A percentile compares a stretch with the other conserved stretches of the same genome.
Conservation (phyloP, 257 asterid genomes). For the Solanum corneliomulleri region DNA sequence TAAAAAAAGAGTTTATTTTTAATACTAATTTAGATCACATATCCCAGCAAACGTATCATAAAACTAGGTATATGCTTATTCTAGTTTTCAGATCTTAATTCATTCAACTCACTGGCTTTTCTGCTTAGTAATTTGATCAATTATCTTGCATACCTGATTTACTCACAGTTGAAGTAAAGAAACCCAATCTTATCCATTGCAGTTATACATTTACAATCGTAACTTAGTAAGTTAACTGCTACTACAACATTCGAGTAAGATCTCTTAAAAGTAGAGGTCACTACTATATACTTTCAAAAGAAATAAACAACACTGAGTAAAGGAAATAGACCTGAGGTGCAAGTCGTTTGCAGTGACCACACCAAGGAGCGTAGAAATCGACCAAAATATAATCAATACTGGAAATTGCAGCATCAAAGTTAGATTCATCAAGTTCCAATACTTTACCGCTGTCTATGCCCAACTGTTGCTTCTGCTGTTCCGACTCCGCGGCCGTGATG, state of each 20-base stretch:
- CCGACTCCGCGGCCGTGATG: background rate
- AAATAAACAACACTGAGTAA: background rate
- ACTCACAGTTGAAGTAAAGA: background rate
- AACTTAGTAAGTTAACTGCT: background rate
- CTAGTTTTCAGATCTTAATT: background rate
- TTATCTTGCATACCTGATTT: background rate
- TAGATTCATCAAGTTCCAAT: slow-evolving; percentile 65
- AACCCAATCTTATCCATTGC: background rate
- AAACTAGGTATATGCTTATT: background rate
- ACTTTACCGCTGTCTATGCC: slow-evolving; percentile 59
- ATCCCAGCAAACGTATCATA: background rate
- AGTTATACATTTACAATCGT: background rate
- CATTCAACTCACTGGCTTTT: background rate
- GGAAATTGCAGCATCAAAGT: slow-evolving; percentile 77
- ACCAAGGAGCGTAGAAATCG: slow-evolving; percentile 96
- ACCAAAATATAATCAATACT: slow-evolving; percentile 66
- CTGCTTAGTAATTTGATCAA: background rate
- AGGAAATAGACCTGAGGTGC: slow-evolving; percentile 71
- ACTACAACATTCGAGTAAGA: background rate
- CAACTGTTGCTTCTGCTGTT: slow-evolving; percentile 16
- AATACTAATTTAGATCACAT: background rate
- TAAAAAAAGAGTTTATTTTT: background rate
- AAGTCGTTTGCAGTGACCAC: slow-evolving; percentile 96
- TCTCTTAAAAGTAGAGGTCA: background rate
- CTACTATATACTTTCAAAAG: background rate